Evolutionary conservation across 352 stramenopile species (phyloP).

Genomic region (Globisporangium carolinianum): DNA sequence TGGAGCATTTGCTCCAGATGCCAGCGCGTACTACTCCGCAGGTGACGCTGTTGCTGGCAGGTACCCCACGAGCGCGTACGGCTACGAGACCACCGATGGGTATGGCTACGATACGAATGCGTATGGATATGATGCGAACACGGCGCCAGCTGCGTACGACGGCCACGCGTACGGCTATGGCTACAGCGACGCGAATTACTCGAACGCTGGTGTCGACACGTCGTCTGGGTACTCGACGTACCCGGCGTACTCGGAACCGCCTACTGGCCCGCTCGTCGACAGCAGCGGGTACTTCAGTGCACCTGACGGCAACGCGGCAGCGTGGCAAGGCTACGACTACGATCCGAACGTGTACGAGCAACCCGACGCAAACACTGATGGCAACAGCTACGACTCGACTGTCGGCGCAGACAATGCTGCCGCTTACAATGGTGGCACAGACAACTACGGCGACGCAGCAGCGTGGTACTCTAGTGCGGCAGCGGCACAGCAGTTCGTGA

Average conservation of each 20-base stretch:
- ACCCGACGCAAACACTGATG: neutral
- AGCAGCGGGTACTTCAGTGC: slow-evolving; percentile 26
- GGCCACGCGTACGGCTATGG: slow-evolving; percentile 22
- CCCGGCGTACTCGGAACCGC: neutral
- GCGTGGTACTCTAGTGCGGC: neutral
- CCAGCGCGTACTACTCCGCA: neutral
- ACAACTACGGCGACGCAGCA: too few relatives aligned
- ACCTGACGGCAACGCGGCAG: slow-evolving; percentile 20
- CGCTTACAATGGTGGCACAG: too few relatives aligned
- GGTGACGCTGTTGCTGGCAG: too few relatives aligned
- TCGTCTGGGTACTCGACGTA: neutral
- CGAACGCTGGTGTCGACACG: neutral
- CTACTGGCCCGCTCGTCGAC: slow-evolving; percentile 13
- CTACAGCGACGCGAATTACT: slow-evolving; percentile 4
- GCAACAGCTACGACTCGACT: slow-evolving; percentile 1
- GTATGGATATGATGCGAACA: neutral
- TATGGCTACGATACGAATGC: neutral
- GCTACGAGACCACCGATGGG: neutral
- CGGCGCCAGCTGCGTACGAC: slow-evolving; percentile 8
- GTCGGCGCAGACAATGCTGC: too few relatives aligned
- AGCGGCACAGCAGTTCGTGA: neutral
- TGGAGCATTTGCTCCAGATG: neutral
- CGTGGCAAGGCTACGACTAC: slow-evolving; percentile 26
- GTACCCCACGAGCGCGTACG: too few relatives aligned
- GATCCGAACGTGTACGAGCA: neutral